A percentile compares a stretch with the other conserved stretches of the same genome.
These are phyloP conservation scores for Protomyces pachydermus DNA, from an alignment of 1,139 yeast species.

Conservation along the genomic window DNA sequence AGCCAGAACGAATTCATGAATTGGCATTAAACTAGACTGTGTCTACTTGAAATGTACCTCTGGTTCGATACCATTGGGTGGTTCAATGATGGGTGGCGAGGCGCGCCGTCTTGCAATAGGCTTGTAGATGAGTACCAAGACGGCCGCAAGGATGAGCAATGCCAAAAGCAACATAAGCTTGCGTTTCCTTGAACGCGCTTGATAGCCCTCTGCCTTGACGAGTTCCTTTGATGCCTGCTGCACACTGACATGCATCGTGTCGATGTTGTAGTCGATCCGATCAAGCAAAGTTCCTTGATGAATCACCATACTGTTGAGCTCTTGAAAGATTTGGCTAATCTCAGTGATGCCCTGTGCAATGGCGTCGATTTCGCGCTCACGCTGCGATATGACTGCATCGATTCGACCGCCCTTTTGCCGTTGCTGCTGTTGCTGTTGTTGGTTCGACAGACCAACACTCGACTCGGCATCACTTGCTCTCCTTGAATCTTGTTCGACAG, in stretches of 20 bases:
- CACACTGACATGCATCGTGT: slow-evolving; percentile 69
- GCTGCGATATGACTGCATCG: slow-evolving; percentile 51
- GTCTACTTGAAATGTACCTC: neutral
- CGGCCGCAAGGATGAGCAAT: slow-evolving; percentile 64
- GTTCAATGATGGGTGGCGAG: neutral
- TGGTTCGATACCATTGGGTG: neutral
- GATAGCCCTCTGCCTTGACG: slow-evolving; percentile 65
- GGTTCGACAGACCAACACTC: neutral
- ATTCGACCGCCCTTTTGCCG: slow-evolving; percentile 28
- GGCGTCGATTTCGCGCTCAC: slow-evolving; percentile 84
- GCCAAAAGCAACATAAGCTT: slow-evolving; percentile 70
- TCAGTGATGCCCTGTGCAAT: slow-evolving; percentile 93
- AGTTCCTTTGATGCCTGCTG: slow-evolving; percentile 68
- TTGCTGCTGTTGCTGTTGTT: slow-evolving; percentile 1
- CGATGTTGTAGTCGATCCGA: slow-evolving; percentile 84
- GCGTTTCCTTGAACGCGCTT: slow-evolving; percentile 84
- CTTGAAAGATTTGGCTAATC: slow-evolving; percentile 86
- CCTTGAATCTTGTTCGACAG: neutral
- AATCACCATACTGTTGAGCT: slow-evolving; percentile 82
- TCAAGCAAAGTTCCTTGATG: slow-evolving; percentile 94
- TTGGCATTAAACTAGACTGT: neutral
- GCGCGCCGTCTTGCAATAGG: slow-evolving; percentile 17
- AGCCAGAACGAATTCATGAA: neutral
- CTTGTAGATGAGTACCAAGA: slow-evolving; percentile 55
- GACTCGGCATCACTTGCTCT: slow-evolving; percentile 1